phyloP scores from a whole-genome alignment of 1,284 basidiomycete genomes.

The Tremellales sp. region DNA sequence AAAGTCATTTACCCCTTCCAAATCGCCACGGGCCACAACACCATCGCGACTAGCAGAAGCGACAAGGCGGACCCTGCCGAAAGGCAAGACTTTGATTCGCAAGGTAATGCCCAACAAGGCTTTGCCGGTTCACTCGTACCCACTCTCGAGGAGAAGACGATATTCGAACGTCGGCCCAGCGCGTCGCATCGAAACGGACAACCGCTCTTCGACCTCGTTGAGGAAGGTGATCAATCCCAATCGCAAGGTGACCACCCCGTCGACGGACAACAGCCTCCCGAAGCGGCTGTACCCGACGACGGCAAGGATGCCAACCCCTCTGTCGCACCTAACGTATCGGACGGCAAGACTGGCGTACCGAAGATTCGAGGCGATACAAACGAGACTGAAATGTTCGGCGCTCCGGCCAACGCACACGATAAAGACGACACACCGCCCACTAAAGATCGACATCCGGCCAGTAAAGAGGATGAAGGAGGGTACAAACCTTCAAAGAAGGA shows the following conservation, averaged over 20 bases:
- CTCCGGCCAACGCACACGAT: slow-evolving; percentile 39
- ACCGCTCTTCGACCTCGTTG: slow-evolving; percentile 43
- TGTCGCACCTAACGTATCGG: slow-evolving; percentile 19
- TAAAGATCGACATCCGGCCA: background rate
- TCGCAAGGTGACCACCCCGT: slow-evolving; percentile 10
- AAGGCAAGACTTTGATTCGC: slow-evolving; percentile 56
- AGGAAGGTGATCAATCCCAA: slow-evolving; percentile 23
- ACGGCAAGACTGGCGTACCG: slow-evolving; percentile 16
- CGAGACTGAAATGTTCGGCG: slow-evolving; percentile 13
- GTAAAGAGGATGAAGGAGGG: slow-evolving; percentile 48
- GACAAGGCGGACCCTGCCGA: slow-evolving; percentile 54
- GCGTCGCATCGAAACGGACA: slow-evolving; percentile 44
- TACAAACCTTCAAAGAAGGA: slow-evolving; percentile 50
- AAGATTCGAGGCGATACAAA: slow-evolving; percentile 5
- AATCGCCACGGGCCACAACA: slow-evolving; percentile 21
- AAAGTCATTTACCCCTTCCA: slow-evolving; percentile 51
- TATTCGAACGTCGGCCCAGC: slow-evolving; percentile 51
- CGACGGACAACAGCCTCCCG: slow-evolving; percentile 1
- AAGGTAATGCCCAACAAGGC: slow-evolving; percentile 56
- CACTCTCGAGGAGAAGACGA: slow-evolving; percentile 65
- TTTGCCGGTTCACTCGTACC: slow-evolving; percentile 66
- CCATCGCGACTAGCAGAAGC: slow-evolving; percentile 38
- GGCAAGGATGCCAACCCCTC: slow-evolving; percentile 27
- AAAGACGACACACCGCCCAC: slow-evolving; percentile 46
- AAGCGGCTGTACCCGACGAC: background rate